Evolutionary conservation across 2,329 filamentous ascomycete species (phyloP).

Genomic region (Orbilia brochopaga): DNA sequence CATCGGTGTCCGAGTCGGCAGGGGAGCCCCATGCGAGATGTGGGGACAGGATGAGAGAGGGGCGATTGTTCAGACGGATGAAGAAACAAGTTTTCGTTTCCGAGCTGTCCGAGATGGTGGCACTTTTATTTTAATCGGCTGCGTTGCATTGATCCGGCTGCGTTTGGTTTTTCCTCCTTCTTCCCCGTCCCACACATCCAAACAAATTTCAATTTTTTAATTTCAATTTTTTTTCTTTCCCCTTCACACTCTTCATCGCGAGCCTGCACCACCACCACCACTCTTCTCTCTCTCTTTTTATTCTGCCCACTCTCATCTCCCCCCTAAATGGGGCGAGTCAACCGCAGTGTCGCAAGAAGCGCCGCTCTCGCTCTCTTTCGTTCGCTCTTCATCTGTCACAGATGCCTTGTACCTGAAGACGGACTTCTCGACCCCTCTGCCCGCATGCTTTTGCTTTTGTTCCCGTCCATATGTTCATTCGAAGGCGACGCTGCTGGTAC

Average conservation of each 20-base stretch:
- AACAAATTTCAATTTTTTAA: too few relatives aligned
- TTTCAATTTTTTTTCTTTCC: too few relatives aligned
- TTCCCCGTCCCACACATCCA: background rate
- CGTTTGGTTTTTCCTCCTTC: background rate
- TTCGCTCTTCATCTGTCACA: too few relatives aligned
- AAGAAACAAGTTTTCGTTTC: slow-evolving; percentile 10
- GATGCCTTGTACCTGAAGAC: too few relatives aligned
- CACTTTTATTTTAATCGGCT: background rate
- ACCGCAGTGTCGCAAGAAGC: too few relatives aligned
- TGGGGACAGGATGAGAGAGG: background rate
- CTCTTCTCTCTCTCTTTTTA: too few relatives aligned
- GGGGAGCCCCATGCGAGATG: background rate
- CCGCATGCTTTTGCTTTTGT: background rate
- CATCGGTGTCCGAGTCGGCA: too few relatives aligned
- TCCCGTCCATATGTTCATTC: background rate
- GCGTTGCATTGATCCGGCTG: background rate
- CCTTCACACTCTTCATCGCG: too few relatives aligned
- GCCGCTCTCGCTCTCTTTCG: too few relatives aligned
- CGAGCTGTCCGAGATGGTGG: background rate
- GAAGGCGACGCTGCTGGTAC: background rate
- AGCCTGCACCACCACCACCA: too few relatives aligned
- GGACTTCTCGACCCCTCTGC: background rate
- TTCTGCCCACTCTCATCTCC: background rate
- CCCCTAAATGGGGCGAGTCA: too few relatives aligned
- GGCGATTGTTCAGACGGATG: background rate